These are phyloP conservation scores for Coemansia sp. DNA, from an alignment of 192 early-diverging fungal species.

Conservation along the genomic window DNA sequence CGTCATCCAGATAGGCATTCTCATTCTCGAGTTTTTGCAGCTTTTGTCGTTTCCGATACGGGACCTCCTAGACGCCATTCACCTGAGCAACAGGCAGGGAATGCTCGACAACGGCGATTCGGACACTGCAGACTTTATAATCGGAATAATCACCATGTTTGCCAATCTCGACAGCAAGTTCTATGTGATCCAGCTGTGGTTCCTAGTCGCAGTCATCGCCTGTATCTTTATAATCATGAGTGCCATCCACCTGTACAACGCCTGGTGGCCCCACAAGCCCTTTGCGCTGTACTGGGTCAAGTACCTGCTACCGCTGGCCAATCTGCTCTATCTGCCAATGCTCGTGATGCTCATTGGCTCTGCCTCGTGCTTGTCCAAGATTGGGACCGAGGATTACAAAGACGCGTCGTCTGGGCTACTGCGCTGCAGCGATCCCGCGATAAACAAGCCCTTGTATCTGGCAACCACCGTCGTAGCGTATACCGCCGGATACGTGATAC, in stretches of 20 bases:
- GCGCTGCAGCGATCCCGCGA: constrained; percentile 53
- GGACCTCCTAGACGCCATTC: constrained; percentile 60
- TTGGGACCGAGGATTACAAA: constrained; percentile 28
- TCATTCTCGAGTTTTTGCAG: constrained; percentile 77
- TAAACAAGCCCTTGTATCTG: constrained; percentile 60
- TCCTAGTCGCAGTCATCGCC: constrained; percentile 38
- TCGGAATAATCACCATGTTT: constrained; percentile 51
- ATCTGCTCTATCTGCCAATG: constrained; percentile 56
- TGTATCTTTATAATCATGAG: constrained; percentile 29
- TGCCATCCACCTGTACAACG: constrained; percentile 43
- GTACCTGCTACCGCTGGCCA: constrained; percentile 52
- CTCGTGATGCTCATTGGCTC: constrained; percentile 58
- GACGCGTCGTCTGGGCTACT: constrained; percentile 41
- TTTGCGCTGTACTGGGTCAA: constrained; percentile 55
- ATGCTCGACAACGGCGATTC: constrained; percentile 9
- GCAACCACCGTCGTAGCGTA: constrained; percentile 60
- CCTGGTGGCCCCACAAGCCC: constrained; percentile 32
- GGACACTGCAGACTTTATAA: constrained; percentile 44
- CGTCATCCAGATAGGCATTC: constrained; percentile 65
- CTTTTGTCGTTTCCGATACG: constrained; percentile 73
- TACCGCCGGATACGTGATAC: constrained; percentile 60
- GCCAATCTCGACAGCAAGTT: constrained; percentile 50
- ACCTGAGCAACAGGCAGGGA: constrained; percentile 19
- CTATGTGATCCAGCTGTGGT: constrained; percentile 54
- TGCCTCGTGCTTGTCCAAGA: constrained; percentile 52